phyloP scores from a whole-genome alignment of 306 rosid genomes.

The Carpinus viminea region DNA sequence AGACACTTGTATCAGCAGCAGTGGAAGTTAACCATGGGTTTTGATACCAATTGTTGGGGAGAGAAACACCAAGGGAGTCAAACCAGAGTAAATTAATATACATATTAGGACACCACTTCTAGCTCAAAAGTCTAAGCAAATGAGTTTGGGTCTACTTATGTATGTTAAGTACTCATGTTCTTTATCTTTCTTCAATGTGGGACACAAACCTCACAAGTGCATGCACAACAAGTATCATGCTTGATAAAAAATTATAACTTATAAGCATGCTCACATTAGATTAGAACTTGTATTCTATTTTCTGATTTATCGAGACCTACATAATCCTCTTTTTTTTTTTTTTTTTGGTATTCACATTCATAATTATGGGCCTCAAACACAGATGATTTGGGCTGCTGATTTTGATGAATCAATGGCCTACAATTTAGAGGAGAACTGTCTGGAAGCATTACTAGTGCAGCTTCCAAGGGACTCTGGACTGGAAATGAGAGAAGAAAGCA shows the following conservation, averaged over 20 bases:
- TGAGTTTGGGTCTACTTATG: too few species aligned
- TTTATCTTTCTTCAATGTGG: too few species aligned
- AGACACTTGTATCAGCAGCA: too few species aligned
- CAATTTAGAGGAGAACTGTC: conserved; percentile 65
- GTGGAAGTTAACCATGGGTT: too few species aligned
- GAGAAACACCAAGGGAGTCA: too few species aligned
- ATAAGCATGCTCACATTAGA: conserved; percentile 9
- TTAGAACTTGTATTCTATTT: conserved; percentile 1
- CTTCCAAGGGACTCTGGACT: conserved; percentile 58
- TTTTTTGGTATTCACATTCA: conserved; percentile 19
- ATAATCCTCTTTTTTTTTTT: conserved; percentile 14
- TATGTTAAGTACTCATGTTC: too few species aligned
- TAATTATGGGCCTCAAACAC: conserved; percentile 32
- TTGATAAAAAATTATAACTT: conserved; percentile 1
- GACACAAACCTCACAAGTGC: too few species aligned
- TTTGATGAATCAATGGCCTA: conserved; percentile 69
- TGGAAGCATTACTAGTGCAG: conserved; percentile 61
- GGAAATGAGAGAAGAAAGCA: conserved; percentile 45
- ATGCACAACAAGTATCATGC: background rate
- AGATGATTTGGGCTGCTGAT: conserved; percentile 99
- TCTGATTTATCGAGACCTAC: conserved; percentile 3
- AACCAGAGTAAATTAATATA: too few species aligned
- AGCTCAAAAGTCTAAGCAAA: too few species aligned
- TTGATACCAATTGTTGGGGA: too few species aligned
- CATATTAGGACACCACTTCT: too few species aligned